Evolutionary conservation across 2,329 filamentous ascomycete genomes (phyloP).

Genomic region (Alternaria consortialis): DNA sequence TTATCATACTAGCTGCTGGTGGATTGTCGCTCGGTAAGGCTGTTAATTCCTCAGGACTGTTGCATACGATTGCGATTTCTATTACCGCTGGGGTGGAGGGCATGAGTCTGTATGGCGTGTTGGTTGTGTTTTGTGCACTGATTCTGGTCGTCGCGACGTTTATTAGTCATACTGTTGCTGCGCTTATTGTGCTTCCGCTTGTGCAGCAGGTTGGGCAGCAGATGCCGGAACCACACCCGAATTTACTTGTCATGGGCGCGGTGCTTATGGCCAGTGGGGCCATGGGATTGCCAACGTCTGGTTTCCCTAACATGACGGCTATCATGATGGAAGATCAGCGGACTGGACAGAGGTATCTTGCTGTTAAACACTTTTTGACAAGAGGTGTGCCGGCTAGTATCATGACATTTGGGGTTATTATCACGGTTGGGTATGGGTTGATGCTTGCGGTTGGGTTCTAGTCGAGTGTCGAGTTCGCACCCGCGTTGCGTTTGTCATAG

Average conservation of each 20-base stretch:
- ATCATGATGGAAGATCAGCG: slow-evolving; percentile 98
- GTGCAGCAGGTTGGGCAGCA: slow-evolving; percentile 83
- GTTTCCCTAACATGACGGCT: slow-evolving; percentile 99
- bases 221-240: slow-evolving; percentile 91
- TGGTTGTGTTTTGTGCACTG: slow-evolving; percentile 83
- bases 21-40: slow-evolving; percentile 92
- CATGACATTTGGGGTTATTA: slow-evolving; percentile 80
- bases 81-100: slow-evolving; percentile 79
- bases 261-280: slow-evolving; percentile 98
- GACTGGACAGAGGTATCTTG: slow-evolving; percentile 88
- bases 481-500: background rate
- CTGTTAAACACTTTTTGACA: slow-evolving; percentile 93
- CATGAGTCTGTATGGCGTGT: slow-evolving; percentile 83
- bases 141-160: slow-evolving; percentile 96
- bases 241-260: slow-evolving; percentile 91
- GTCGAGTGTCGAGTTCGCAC: background rate
- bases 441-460: slow-evolving; percentile 80
- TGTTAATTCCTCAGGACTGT: slow-evolving; percentile 88
- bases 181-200: slow-evolving; percentile 90
- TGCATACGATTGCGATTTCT: slow-evolving; percentile 82
- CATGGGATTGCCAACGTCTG: slow-evolving; percentile 94
- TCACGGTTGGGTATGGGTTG: slow-evolving; percentile 88
- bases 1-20: slow-evolving; percentile 96
- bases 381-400: slow-evolving; percentile 89
- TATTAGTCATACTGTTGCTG: slow-evolving; percentile 96